Conservation (phyloP, 306 rosid species). For the Carpinus viminea region DNA sequence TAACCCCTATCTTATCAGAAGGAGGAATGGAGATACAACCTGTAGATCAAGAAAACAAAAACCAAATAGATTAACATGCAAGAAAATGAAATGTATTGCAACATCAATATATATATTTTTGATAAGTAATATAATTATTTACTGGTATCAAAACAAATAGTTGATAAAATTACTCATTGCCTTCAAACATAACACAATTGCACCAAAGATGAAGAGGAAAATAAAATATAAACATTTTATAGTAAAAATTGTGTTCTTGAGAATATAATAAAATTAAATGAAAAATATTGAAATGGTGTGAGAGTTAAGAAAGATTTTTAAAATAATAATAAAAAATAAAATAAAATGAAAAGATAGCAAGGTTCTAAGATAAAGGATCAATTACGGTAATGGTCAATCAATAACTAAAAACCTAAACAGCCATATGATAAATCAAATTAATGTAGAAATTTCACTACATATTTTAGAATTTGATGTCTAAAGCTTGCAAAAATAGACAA, state of each 20-base stretch:
- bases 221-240: not conserved
- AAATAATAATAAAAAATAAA: not conserved
- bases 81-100: not conserved
- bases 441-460: not conserved
- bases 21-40: slow-evolving; percentile 88
- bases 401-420: not conserved
- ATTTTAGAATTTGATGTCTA: not conserved
- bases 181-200: not conserved
- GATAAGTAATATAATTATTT: not conserved
- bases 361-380: not conserved
- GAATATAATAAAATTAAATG: not conserved
- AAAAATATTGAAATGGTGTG: not conserved
- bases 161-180: not conserved
- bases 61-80: not conserved
- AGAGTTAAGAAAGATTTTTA: not conserved
- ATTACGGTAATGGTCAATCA: not conserved
- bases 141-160: not conserved
- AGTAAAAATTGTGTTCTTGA: not conserved
- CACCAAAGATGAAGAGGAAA: not conserved
- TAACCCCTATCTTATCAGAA: slow-evolving; percentile 82
- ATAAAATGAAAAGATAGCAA: not conserved
- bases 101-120: not conserved
- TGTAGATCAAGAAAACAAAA: slow-evolving; percentile 26
- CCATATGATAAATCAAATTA: not conserved
- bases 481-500: not conserved